Evolutionary conservation across 2,329 filamentous ascomycete species (phyloP), one percentile per base, ranked within the genome.

Genomic region (Aspergillus pseudoviridinutans): DNA sequence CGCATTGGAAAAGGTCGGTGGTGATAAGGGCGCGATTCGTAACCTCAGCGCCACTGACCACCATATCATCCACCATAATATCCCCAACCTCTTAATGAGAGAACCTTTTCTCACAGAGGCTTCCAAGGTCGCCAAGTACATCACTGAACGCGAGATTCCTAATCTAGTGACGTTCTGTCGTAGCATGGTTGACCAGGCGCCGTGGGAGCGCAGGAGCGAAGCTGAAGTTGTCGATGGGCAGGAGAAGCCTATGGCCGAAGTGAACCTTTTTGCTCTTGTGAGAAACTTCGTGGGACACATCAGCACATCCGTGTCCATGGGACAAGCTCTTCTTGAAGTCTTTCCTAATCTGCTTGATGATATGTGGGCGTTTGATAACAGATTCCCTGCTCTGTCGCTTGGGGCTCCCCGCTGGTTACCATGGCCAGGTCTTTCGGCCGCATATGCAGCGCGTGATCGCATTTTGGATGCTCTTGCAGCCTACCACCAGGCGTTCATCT

Each of bases 131-230:
- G 76, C 74, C 6, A 76, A 72, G 49, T 69, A 61, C 42, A 73
- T 71, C 56, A 70, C 80, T 5, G 72, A 80, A 58, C 68, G 71
- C 6, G 75, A 79, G 20, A 75, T 83, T 10, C 80, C 82, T 4
- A 81, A 84, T 54, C 69, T 89, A 35, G 78, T 87, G 42, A 84
- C 84, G 0, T 87, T 86, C 63, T 80, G 79, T 41, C 75, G 79
- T 7, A 86, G 83, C 20, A 73, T 80, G 2, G 83, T 88, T 25
- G 86, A 89, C 64, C 83, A 87, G 59, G 78, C 79, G 63, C 75
- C 76, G 2, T 88, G 86, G 86, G 86, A 89, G 66, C 79, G 83
- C 35, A 73, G 69, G n/a, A 79, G 75, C 20, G 70, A 77, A 9
- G 74, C 82, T 1, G 71, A 72, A 2, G 69, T 77, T 9, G 67